These are phyloP conservation scores for Piloderma croceum DNA, from an alignment of 768 basidiomycete species.

Conservation along the genomic window DNA sequence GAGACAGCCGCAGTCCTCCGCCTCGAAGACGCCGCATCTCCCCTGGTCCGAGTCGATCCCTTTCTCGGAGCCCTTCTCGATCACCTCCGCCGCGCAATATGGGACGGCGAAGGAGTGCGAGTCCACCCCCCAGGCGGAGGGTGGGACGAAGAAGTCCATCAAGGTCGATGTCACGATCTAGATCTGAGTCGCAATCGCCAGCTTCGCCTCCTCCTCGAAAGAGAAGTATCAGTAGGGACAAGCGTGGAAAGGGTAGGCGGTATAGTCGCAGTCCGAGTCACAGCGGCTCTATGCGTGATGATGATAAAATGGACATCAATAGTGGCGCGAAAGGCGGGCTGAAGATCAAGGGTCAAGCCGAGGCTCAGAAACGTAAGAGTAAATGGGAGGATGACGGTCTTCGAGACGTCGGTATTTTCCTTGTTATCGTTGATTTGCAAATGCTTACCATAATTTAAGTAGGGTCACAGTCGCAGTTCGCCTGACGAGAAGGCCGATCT, in stretches of 20 bases:
- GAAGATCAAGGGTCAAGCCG: slow-evolving; percentile 68
- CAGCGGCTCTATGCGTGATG: slow-evolving; percentile 19
- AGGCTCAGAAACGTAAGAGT: slow-evolving; percentile 46
- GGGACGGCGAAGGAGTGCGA: slow-evolving; percentile 30
- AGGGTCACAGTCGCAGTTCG: slow-evolving; percentile 9
- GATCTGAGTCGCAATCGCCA: slow-evolving; percentile 27
- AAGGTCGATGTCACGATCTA: slow-evolving; percentile 29
- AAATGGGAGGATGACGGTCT: slow-evolving; percentile 46
- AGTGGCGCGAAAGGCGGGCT: slow-evolving; percentile 42
- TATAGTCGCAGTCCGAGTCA: slow-evolving; percentile 20
- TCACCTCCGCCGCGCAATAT: slow-evolving; percentile 29
- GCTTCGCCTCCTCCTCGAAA: slow-evolving; percentile 23
- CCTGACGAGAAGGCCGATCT: slow-evolving; percentile 41
- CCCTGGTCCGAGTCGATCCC: slow-evolving; percentile 26
- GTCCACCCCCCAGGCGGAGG: slow-evolving; percentile 26
- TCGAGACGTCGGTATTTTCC: slow-evolving; percentile 16
- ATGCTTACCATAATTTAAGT: slow-evolving; percentile 1
- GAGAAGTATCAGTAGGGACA: slow-evolving; percentile 26
- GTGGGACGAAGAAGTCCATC: slow-evolving; percentile 27
- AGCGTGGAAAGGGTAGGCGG: slow-evolving; percentile 17
- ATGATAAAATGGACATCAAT: slow-evolving; percentile 20
- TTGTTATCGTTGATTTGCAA: neutral
- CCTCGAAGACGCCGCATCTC: slow-evolving; percentile 28
- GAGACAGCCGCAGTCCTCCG: slow-evolving; percentile 52
- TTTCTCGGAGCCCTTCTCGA: slow-evolving; percentile 40